These are phyloP conservation scores for Chlorella sorokiniana DNA, from an alignment of 139 green algal genomes.

Conservation along the genomic window DNA sequence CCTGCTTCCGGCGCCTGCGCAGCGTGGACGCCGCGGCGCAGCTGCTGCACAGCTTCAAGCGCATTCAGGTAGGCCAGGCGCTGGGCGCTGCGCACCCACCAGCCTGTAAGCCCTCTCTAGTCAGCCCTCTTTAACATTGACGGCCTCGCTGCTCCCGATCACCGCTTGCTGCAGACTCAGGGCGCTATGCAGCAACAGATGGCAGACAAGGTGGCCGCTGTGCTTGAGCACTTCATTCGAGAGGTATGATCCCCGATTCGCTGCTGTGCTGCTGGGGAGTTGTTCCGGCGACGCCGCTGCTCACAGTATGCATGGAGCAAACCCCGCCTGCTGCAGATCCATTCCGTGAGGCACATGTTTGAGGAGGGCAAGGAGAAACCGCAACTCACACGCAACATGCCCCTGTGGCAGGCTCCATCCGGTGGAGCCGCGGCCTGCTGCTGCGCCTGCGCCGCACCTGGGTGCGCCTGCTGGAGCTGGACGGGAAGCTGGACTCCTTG, in stretches of 20 bases:
- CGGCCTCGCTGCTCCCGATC: too few species aligned
- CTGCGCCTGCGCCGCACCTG: slow-evolving; percentile 83
- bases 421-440: slow-evolving; percentile 86
- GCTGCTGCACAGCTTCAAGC: slow-evolving; percentile 90
- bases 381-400: slow-evolving; percentile 81
- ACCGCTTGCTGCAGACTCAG: slow-evolving; percentile 47
- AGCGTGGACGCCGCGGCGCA: slow-evolving; percentile 87
- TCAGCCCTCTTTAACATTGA: too few species aligned
- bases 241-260: slow-evolving; percentile 51
- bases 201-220: slow-evolving; percentile 87
- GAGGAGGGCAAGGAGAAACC: slow-evolving; percentile 53
- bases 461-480: slow-evolving; percentile 66
- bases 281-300: too few species aligned
- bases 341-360: slow-evolving; percentile 17
- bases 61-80: slow-evolving; percentile 62
- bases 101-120: too few species aligned
- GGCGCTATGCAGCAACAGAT: slow-evolving; percentile 91
- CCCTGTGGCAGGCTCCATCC: slow-evolving; percentile 86
- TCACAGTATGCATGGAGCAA: too few species aligned
- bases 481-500: slow-evolving; percentile 51
- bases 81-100: background rate
- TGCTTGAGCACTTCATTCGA: slow-evolving; percentile 85
- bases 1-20: slow-evolving; percentile 88
- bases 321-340: slow-evolving; percentile 17
- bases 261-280: slow-evolving; percentile 46